A percentile compares a stretch with the other conserved stretches of the same genome.
Conservation (phyloP, 1,139 yeast genomes). For the Kodamaea alishanica region DNA sequence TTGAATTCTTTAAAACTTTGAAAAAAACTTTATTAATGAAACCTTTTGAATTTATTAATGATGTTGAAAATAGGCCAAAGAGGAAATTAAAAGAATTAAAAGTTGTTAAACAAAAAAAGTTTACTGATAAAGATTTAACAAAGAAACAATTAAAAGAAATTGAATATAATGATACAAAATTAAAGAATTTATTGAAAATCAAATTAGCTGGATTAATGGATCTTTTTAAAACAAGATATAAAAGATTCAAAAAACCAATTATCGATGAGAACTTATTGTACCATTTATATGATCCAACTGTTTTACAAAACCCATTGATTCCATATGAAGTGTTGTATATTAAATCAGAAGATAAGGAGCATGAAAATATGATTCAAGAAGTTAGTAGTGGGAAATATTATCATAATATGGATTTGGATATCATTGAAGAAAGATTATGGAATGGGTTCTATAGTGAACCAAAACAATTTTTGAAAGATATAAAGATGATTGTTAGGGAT, state of each 20-base stretch:
- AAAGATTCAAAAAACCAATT: constrained; percentile 84
- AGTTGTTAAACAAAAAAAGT: constrained; percentile 20
- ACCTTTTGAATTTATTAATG: constrained; percentile 61
- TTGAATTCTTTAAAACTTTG: constrained; percentile 53
- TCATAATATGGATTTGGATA: constrained; percentile 88
- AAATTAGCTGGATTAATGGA: constrained; percentile 89
- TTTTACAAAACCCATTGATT: constrained; percentile 34
- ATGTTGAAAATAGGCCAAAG: constrained; percentile 48
- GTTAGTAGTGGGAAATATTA: constrained; percentile 66
- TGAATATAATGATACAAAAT: constrained; percentile 71
- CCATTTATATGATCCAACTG: constrained; percentile 69
- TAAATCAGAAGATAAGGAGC: constrained; percentile 49
- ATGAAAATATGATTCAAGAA: constrained; percentile 72
- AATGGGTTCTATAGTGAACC: constrained; percentile 95
- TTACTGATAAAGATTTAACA: constrained; percentile 12
- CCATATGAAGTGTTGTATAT: constrained; percentile 49
- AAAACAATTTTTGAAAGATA: constrained; percentile 78
- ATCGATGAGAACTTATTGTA: constrained; percentile 71
- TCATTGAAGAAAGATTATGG: constrained; percentile 93
- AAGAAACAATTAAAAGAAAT: constrained; percentile 43
- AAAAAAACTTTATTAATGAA: constrained; percentile 56
- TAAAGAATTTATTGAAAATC: constrained; percentile 79
- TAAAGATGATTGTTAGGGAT: constrained; percentile 80
- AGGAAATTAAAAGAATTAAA: constrained; percentile 40
- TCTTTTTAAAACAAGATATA: constrained; percentile 77